These are phyloP conservation scores for Erysimum pusillum DNA, from an alignment of 441 rosid genomes.

Conservation along the genomic window DNA sequence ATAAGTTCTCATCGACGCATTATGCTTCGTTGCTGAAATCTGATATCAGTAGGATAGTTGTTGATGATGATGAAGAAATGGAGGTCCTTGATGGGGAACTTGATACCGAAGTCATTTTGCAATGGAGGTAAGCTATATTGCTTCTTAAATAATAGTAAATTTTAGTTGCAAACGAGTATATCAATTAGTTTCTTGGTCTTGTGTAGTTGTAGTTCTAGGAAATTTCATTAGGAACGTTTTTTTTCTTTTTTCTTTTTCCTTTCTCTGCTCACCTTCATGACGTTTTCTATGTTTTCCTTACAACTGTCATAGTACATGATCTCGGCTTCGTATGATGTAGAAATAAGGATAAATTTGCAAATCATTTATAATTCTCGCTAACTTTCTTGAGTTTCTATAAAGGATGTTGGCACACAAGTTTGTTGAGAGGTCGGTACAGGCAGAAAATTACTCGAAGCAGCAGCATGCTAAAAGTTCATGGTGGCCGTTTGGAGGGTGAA, in stretches of 20 bases:
- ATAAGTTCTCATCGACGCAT: slow-evolving; percentile 16
- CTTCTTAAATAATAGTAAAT: slow-evolving; percentile 2
- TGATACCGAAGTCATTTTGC: slow-evolving; percentile 91
- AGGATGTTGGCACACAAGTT: slow-evolving; percentile 99
- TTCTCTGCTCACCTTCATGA: slow-evolving; percentile 15
- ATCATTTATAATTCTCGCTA: slow-evolving; percentile 17
- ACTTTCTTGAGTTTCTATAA: slow-evolving; percentile 43
- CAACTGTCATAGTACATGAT: slow-evolving; percentile 7
- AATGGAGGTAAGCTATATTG: slow-evolving; percentile 84
- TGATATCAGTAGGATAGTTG: slow-evolving; percentile 67
- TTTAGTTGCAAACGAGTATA: slow-evolving; percentile 28
- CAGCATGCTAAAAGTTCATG: slow-evolving; percentile 85
- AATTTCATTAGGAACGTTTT: slow-evolving; percentile 18
- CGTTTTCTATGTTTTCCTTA: slow-evolving; percentile 34
- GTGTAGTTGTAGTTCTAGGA: slow-evolving; percentile 8
- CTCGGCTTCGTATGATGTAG: slow-evolving; percentile 28
- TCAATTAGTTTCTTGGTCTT: slow-evolving; percentile 21
- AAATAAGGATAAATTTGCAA: slow-evolving; percentile 21
- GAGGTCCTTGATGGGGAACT: slow-evolving; percentile 90
- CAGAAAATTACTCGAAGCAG: slow-evolving; percentile 61
- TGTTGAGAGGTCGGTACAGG: slow-evolving; percentile 78
- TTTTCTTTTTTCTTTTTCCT: slow-evolving; percentile 14
- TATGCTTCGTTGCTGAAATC: slow-evolving; percentile 94
- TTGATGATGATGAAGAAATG: slow-evolving; percentile 84
- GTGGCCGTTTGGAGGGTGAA: slow-evolving; percentile 99